Percentiles rank a stretch among this genome's conserved stretches.
Conservation (phyloP, 2,329 filamentous ascomycete species). For the Fusarium multiceps region DNA sequence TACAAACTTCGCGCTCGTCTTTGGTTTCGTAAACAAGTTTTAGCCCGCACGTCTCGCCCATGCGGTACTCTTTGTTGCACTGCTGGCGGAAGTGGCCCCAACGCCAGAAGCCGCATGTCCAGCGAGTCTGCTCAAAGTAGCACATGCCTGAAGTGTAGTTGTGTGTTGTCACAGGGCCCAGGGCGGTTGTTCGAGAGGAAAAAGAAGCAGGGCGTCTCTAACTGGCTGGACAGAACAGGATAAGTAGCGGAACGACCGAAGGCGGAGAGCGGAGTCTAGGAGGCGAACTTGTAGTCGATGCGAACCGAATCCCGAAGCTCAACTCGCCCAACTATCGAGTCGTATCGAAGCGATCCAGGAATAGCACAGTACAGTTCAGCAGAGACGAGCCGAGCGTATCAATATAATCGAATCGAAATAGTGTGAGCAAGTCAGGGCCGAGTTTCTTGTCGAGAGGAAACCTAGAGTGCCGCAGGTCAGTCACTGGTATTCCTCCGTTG, state of each 20-base stretch:
- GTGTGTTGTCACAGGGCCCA: slow-evolving; percentile 29
- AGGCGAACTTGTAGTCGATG: slow-evolving; percentile 32
- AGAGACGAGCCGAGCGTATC: slow-evolving; percentile 10
- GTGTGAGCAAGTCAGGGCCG: slow-evolving; percentile 18
- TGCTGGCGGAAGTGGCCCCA: slow-evolving; percentile 94
- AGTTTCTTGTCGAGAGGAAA: slow-evolving; percentile 16
- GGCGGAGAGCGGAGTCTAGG: slow-evolving; percentile 35
- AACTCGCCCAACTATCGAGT: slow-evolving; percentile 18
- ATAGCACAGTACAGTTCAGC: not conserved
- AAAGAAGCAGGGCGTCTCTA: slow-evolving; percentile 11
- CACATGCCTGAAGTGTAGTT: slow-evolving; percentile 72
- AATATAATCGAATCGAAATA: slow-evolving; percentile 6
- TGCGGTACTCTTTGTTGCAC: slow-evolving; percentile 94
- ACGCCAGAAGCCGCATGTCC: slow-evolving; percentile 89
- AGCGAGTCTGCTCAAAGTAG: slow-evolving; percentile 92
- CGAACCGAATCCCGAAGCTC: slow-evolving; percentile 33
- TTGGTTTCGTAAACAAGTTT: slow-evolving; percentile 85
- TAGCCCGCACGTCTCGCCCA: slow-evolving; percentile 94
- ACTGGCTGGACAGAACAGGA: slow-evolving; percentile 27
- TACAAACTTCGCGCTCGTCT: slow-evolving; percentile 74
- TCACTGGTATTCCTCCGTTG: slow-evolving; percentile 11
- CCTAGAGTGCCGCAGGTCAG: slow-evolving; percentile 30
- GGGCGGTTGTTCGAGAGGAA: slow-evolving; percentile 17
- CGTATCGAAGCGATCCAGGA: slow-evolving; percentile 20
- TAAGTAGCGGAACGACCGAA: slow-evolving; percentile 28